Evolutionary conservation across 176 grass and related monocot species (phyloP), one percentile per base, ranked within the genome.

Genomic region (Alloteropsis semialata): DNA sequence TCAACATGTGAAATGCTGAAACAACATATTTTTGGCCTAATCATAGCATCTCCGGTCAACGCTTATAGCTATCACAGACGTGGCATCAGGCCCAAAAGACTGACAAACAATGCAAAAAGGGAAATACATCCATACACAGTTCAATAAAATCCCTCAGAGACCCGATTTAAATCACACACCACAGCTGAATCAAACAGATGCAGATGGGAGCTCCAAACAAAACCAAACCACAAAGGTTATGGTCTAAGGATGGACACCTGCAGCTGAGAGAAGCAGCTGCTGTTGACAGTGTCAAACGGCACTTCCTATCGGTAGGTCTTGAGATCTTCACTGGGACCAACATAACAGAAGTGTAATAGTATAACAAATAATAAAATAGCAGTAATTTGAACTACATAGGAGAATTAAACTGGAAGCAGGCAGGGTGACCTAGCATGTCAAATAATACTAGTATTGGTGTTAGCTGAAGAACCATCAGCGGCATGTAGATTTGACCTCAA

Each of bases 221-320:
- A 12, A 72, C 45, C 87, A 83, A 80, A 68, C 72, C 80, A 75
- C 62, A 74, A n/a, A 79, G 76, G 55, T 81, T 71, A 65, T 74
- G 72, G 3, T 54, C 42, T 0, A 74, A 58, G 29, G 72, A 74
- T 55, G 84, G 75, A 65, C 39, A 60, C 22, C 57, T 77, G 46
- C 64, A 82, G 36, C 34, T 43, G 59, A 16, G 19, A 36, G 25
- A 79, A 24, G 12, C 75, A 87, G 27, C 83, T 92, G 93, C 38
- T 84, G 74, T 43, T 83, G 72, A 80, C 50, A 74, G 48, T 92
- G 93, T 96, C 90, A 96, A 90, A 90, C 90, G 90, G 90, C 90
- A 87, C 88, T 96, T 90, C 90, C 90, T 96, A 92, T 92, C 91
- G 38, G 75, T 78, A 78, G 82, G 69, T 74, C 82, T 56, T 71